Base-by-base conservation (phyloP, 2,329 filamentous ascomycete genomes). In the Chaetomiaceae sp. region DNA sequence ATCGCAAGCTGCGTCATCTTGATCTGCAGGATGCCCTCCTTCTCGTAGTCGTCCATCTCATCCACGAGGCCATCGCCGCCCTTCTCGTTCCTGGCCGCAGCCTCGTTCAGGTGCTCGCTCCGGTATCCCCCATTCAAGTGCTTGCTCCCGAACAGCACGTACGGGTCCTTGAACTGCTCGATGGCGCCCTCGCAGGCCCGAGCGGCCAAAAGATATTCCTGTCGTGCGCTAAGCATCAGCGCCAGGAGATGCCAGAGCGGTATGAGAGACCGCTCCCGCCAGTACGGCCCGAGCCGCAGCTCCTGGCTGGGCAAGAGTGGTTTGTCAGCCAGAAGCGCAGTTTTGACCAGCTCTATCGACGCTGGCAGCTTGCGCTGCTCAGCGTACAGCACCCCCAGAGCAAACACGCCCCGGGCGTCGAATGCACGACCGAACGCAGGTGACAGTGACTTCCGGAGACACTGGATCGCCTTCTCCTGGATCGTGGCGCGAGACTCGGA, bases 1-100 rank as follows among this genome's bases (percentile, higher is more conserved):
- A 99, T 79, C 4, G 88, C 81, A 55, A 99, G 76, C 65, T 97
- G 91, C 11, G 92, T 96, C 82, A 97, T 95, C 69, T 95, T 95
- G 57, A 96, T 84, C 69, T 97, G 89, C n/a, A 99, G 72, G 38
- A 99, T 85, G 45, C 83, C 82, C 68, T 91, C 89, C 66, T 91
- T 95, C 66, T 97, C 91, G 23, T 84, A 82, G 54, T 85, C 82
- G 58, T 90, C 87, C 83, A 96, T 89, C 40, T 88, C 83, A 60
- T 92, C 87, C 1, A 95, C 79, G 43, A 89, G 66, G 3, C 84
- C 83, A 58, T 65, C 64, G 19, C 53, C 51, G 15, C 60, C 45
- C 44, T 68, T 71, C 42, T 72, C 71, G 19, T 65, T 64, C 34
- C 57, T 59, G 48, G 65, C 66, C 51, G 75, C 77, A 1, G 71